phyloP scores from a whole-genome alignment of 2,329 filamentous ascomycete genomes.

The Aureobasidium mangrovei region DNA sequence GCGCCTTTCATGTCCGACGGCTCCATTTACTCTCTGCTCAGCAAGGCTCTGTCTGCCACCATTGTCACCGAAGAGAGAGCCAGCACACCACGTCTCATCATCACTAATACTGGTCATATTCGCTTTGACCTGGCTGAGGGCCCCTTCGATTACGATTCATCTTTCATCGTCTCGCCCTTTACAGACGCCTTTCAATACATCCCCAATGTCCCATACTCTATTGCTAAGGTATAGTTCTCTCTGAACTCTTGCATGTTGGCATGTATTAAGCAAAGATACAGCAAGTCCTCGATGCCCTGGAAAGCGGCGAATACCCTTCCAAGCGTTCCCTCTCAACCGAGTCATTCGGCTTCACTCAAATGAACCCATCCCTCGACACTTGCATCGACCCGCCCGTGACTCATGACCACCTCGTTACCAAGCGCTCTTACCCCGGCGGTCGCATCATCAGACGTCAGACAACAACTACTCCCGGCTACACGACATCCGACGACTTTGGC shows the following conservation, averaged over 20 bases:
- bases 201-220: conserved; percentile 42
- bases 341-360: conserved; percentile 30
- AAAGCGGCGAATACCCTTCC: conserved; percentile 33
- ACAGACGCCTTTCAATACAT: conserved; percentile 46
- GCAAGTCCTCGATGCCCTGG: conserved; percentile 35
- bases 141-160: conserved; percentile 44
- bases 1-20: conserved; percentile 43
- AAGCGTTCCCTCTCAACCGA: conserved; percentile 23
- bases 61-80: conserved; percentile 13
- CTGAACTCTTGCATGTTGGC: conserved; percentile 21
- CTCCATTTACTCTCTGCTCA: conserved; percentile 48
- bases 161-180: conserved; percentile 47
- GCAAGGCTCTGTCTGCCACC: conserved; percentile 23
- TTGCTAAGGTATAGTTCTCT: conserved; percentile 29
- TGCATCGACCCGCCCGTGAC: conserved; percentile 41
- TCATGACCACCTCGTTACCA: conserved; percentile 22
- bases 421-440: conserved; percentile 28
- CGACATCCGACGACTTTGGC: conserved; percentile 50
- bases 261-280: background rate
- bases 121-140: conserved; percentile 56
- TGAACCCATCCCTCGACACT: conserved; percentile 30
- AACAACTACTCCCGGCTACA: conserved; percentile 41
- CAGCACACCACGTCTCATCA: conserved; percentile 37
- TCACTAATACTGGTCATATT: conserved; percentile 53
- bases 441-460: conserved; percentile 43